These are phyloP conservation scores for Trichophyton mentagrophytes DNA, from an alignment of 2,329 filamentous ascomycete species.

Conservation along the genomic window DNA sequence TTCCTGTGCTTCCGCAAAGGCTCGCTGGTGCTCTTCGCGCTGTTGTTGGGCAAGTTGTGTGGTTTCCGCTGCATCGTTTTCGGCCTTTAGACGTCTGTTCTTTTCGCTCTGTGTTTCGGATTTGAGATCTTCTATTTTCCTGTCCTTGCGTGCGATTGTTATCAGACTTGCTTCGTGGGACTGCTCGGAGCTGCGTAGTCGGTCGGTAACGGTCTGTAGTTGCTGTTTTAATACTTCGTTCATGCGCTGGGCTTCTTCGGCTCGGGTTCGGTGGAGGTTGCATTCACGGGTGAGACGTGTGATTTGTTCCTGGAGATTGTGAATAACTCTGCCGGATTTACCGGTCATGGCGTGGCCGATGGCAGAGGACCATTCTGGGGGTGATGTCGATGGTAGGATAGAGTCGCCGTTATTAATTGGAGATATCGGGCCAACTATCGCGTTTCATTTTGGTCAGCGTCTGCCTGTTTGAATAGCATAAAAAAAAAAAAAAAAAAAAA, in stretches of 20 bases:
- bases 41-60: constrained; percentile 29
- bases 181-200: constrained; percentile 33
- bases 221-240: constrained; percentile 36
- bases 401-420: neutral
- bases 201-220: constrained; percentile 34
- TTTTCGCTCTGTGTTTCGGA: constrained; percentile 32
- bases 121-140: constrained; percentile 36
- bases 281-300: constrained; percentile 37
- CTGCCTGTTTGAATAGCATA: neutral
- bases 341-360: constrained; percentile 38
- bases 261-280: constrained; percentile 32
- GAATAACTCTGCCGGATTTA: constrained; percentile 40
- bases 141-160: constrained; percentile 36
- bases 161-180: constrained; percentile 36
- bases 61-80: constrained; percentile 27
- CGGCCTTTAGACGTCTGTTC: constrained; percentile 28
- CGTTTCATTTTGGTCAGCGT: neutral
- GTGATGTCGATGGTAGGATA: constrained; percentile 3
- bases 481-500: neutral
- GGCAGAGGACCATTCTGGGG: constrained; percentile 37
- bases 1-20: constrained; percentile 28
- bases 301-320: constrained; percentile 39
- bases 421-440: neutral
- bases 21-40: constrained; percentile 29
- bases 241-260: constrained; percentile 35